Evolutionary conservation across 2,329 filamentous ascomycete species (phyloP).

Genomic region (Diaporthe velutina): DNA sequence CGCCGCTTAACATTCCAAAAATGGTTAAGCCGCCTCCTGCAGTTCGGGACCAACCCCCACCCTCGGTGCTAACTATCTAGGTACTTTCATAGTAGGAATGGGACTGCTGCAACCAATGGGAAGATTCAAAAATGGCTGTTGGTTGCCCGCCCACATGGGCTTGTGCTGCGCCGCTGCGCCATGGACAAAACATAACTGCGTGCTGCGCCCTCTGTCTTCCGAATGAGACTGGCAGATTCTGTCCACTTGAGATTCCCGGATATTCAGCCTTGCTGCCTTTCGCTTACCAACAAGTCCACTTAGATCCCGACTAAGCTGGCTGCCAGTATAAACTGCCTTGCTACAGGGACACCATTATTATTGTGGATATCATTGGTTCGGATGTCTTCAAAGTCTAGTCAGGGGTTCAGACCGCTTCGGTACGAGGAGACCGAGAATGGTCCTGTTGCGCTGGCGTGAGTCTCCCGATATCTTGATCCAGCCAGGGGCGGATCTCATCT

Average conservation of each 20-base stretch:
- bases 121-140: background rate
- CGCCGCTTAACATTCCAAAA: too few relatives aligned
- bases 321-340: background rate
- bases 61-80: too few relatives aligned
- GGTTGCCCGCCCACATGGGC: background rate
- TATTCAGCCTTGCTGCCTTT: background rate
- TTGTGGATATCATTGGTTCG: background rate
- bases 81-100: too few relatives aligned
- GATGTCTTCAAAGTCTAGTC: background rate
- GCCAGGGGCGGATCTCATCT: background rate
- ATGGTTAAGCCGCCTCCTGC: too few relatives aligned
- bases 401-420: background rate
- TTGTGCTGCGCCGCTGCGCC: background rate
- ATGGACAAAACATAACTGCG: background rate
- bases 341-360: background rate
- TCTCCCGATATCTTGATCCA: background rate
- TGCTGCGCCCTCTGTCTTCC: background rate
- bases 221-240: background rate
- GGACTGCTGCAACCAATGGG: background rate
- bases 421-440: conserved; percentile 9
- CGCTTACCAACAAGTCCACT: background rate
- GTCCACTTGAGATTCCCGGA: background rate
- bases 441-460: background rate
- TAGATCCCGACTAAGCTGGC: background rate
- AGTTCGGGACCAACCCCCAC: too few relatives aligned